Base-by-base conservation (phyloP, 495 filamentous ascomycete genomes). In the Usnea hakonensis region DNA sequence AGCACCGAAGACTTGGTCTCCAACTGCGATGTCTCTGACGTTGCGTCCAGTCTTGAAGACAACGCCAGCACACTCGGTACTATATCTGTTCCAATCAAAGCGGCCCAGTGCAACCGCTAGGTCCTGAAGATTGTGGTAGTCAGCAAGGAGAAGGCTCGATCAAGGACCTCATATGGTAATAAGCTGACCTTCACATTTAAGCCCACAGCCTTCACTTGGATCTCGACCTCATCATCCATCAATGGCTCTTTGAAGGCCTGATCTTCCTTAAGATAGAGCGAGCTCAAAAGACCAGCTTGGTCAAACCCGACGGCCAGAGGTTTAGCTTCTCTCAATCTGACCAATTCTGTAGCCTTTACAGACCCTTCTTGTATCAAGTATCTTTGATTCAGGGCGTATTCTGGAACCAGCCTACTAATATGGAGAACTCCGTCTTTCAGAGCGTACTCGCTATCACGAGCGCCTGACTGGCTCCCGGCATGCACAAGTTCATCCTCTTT, bases 181-280 rank as follows among this genome's bases (percentile, higher is more conserved):
- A n/a, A n/a, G n/a, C n/a, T n/a, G n/a, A n/a, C 65, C 28, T 46
- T 62, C 52, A 14, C 58, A 53, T 61, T 77, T n/a, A 81, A 56
- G 14, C 77, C 78, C 40, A 72, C 68, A 35, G 77, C 76, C 21
- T 64, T 67, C 26, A 80, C 69, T 26, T 66, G 36, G 28, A 81
- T 69, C 55, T 81, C 78, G 16, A 81, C 70, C 52, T 32, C 65
- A 36, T 54, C 48, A 40, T n/a, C 7, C 48, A 57, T 41, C 53
- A 66, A 52, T 21, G 60, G 60, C 41, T 63, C 37, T 21, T 46
- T 40, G 46, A 57, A 32, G 35, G 56, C 59, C 32, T 56, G 57
- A 38, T 65, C 56, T 30, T 58, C 58, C 48, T 41, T 57, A 52
- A 65, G 62, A 36, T 37, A 46, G 53, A 63, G 53, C n/a, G 64